Base-by-base conservation (phyloP, 257 asterid species). In the Nicotiana sylvestris region DNA sequence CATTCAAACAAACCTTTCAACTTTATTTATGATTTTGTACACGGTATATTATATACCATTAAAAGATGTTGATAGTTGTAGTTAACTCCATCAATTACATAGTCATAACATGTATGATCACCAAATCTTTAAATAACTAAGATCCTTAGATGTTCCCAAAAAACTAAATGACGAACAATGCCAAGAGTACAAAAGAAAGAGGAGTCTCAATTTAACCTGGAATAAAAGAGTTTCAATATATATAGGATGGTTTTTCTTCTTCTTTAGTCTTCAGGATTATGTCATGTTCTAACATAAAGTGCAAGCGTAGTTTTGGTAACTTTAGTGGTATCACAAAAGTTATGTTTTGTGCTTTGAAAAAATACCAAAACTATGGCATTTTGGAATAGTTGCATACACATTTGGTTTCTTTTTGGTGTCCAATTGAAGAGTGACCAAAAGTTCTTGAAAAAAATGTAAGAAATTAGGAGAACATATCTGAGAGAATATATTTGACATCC, bases 231-330 rank as follows among this genome's bases (percentile, higher is more conserved):
- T 72, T 70, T 3, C 32, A 39, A 21, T n/a, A n/a, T 39, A 69
- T 1, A 35, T 10, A 43, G 60, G 79, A 46, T 46, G 25, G 39
- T 21, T 72, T 15, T 70, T 70, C 49, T 43, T 43, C 78, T 43
- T 70, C 78, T 70, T 72, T 72, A 72, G 61, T 43, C 60, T 72
- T 46, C 61, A 72, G 43, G 79, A 72, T 43, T n/a, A 72, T 46
- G 61, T 46, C 79, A 25, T 70, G 78, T 72, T 72, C 61, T 72
- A 43, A 6, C 39, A 72, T 12, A 49, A 46, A 72, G 37, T 72
- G 79, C 37, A 46, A 56, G 39, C 4, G 11, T 25, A 13, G 13
- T 3, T 72, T 72, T 70, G 13, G 72, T 13, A 27, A 65, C 39
- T 29, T 65, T 65, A 4, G 21, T 11, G 18, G 70, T 66, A 70